These are phyloP conservation scores for Primulina tabacum DNA, from an alignment of 257 asterid genomes.

Conservation along the genomic window DNA sequence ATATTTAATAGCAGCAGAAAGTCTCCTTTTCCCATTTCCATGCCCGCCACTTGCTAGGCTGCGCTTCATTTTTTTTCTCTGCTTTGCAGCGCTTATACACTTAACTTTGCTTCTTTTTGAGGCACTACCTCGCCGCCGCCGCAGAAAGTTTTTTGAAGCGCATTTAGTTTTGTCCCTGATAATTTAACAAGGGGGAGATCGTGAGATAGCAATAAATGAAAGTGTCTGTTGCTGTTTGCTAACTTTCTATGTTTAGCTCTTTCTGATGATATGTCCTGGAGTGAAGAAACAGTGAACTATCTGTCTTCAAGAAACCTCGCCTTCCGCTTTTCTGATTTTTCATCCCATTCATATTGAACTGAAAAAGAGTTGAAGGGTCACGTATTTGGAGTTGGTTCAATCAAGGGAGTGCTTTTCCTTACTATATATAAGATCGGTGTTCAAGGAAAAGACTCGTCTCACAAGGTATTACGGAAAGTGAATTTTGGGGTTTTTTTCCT, in stretches of 20 bases:
- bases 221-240: not conserved
- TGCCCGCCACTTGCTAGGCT: conserved; percentile 10
- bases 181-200: conserved; percentile 22
- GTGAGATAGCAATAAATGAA: conserved; percentile 25
- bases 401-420: conserved; percentile 3
- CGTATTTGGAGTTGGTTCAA: conserved; percentile 16
- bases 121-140: conserved; percentile 38
- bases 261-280: conserved; percentile 3
- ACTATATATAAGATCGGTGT: conserved; percentile 23
- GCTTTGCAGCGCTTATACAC: not conserved
- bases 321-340: not conserved
- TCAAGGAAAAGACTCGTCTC: conserved; percentile 29
- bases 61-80: not conserved
- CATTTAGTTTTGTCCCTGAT: conserved; percentile 20
- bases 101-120: conserved; percentile 28
- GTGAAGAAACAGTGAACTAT: conserved; percentile 20
- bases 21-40: conserved; percentile 26
- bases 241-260: not conserved
- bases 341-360: not conserved
- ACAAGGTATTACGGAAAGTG: conserved; percentile 32
- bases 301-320: not conserved
- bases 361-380: not conserved
- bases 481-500: not conserved
- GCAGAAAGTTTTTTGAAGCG: conserved; percentile 23
- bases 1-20: conserved; percentile 34